These are phyloP conservation scores for Globisporangium irregulare DNA, from an alignment of 352 stramenopile species.

Conservation along the genomic window DNA sequence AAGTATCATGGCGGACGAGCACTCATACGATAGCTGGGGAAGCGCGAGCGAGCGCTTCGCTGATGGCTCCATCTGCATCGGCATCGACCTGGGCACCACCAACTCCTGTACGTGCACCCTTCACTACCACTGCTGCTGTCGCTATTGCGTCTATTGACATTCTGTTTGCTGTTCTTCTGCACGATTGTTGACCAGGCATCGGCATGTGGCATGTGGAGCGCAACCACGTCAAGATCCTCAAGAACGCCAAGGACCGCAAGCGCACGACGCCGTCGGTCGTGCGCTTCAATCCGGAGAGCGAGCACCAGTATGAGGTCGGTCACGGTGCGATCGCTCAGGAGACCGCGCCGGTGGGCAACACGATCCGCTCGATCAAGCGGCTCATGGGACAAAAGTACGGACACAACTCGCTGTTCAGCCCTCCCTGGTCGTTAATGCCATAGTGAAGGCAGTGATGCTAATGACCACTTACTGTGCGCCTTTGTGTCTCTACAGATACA, in stretches of 20 bases:
- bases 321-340: conserved; percentile 50
- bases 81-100: conserved; percentile 99
- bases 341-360: conserved; percentile 60
- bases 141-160: background rate
- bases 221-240: conserved; percentile 85
- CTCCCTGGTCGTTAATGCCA: background rate
- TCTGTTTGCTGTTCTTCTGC: background rate
- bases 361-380: conserved; percentile 77
- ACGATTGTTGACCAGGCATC: conserved; percentile 30
- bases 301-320: conserved; percentile 48
- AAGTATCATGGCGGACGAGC: conserved; percentile 20
- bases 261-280: conserved; percentile 82
- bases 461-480: background rate
- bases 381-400: conserved; percentile 64
- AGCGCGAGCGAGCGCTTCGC: conserved; percentile 62
- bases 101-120: conserved; percentile 92
- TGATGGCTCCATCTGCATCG: conserved; percentile 88
- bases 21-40: conserved; percentile 81
- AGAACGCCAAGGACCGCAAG: conserved; percentile 55
- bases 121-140: background rate
- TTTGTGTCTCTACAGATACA: conserved; percentile 23
- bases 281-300: conserved; percentile 51
- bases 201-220: conserved; percentile 79
- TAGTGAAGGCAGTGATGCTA: background rate
- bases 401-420: background rate